A percentile compares a stretch with the other conserved stretches of the same genome.
Evolutionary conservation across 345 rosid species (phyloP).

Genomic region (Rhodamnia rubescens): DNA sequence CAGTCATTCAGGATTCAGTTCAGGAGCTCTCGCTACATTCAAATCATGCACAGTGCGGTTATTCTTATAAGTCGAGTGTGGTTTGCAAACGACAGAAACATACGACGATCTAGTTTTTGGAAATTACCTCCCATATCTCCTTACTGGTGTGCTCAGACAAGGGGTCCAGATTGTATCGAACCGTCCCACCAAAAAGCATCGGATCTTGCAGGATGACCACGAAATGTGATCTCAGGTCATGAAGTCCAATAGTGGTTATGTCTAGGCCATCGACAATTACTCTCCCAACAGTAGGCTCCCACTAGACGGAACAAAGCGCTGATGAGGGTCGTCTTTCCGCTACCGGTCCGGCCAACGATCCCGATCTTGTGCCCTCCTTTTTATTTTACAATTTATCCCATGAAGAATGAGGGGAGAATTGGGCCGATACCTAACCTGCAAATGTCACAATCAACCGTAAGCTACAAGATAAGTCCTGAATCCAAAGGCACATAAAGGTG

Average conservation of each 20-base stretch:
- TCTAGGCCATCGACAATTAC: conserved; percentile 41
- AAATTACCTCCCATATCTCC: conserved; percentile 43
- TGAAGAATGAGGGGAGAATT: conserved; percentile 43
- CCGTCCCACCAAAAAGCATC: conserved; percentile 50
- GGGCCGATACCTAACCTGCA: conserved; percentile 41
- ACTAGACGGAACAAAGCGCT: conserved; percentile 48
- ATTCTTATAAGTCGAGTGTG: neutral
- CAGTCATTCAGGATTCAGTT: neutral
- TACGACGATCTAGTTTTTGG: neutral
- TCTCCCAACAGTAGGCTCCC: conserved; percentile 44
- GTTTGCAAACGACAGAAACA: neutral
- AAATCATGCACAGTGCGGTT: neutral
- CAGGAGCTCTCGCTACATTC: neutral
- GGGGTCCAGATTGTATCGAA: conserved; percentile 59
- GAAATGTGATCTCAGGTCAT: conserved; percentile 41
- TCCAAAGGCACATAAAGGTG: neutral
- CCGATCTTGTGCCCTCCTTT: conserved; percentile 52
- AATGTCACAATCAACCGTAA: neutral
- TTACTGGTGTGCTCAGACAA: conserved; percentile 12
- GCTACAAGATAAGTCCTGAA: neutral
- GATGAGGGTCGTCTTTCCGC: conserved; percentile 50
- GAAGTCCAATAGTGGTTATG: conserved; percentile 42
- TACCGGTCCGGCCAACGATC: conserved; percentile 57
- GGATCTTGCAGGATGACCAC: conserved; percentile 70
- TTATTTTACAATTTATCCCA: conserved; percentile 43